phyloP scores from a whole-genome alignment of 306 rosid genomes.

The Begonia fuchsioides region DNA sequence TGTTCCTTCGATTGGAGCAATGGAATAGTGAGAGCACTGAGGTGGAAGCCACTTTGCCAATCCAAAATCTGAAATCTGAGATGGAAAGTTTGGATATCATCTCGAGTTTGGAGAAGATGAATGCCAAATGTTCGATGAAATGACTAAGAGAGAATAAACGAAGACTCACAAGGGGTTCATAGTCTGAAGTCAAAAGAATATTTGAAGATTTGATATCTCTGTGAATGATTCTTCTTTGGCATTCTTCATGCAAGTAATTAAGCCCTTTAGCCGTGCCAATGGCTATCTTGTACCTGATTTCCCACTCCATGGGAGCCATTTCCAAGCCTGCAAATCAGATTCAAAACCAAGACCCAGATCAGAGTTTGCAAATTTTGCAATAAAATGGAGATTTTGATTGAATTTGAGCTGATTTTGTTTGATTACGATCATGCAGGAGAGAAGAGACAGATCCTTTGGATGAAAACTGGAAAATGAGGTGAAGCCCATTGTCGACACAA shows the following conservation, averaged over 20 bases:
- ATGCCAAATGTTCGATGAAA: not conserved
- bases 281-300: constrained; percentile 63
- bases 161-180: constrained; percentile 62
- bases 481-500: constrained; percentile 80
- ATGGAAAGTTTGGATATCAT: no score
- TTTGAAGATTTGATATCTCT: constrained; percentile 80
- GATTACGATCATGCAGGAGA: constrained; percentile 52
- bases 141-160: not conserved
- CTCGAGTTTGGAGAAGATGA: no score
- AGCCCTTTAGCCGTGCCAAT: constrained; percentile 80
- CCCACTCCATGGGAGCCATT: constrained; percentile 65
- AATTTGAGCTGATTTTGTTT: constrained; percentile 2
- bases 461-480: constrained; percentile 64
- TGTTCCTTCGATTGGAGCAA: constrained; percentile 95
- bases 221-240: constrained; percentile 91
- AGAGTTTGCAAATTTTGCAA: not conserved
- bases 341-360: not conserved
- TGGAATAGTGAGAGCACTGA: constrained; percentile 92
- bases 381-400: not conserved
- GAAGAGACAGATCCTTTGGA: constrained; percentile 77
- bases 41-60: constrained; percentile 96
- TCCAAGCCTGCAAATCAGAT: constrained; percentile 32
- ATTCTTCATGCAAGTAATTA: constrained; percentile 69
- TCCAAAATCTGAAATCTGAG: constrained; percentile 93
- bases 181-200: constrained; percentile 50